A percentile compares a stretch with the other conserved stretches of the same genome.
Evolutionary conservation across 371 early-diverging fungal genomes (phyloP).

Genomic region (Choanephora cucurbitarum): DNA sequence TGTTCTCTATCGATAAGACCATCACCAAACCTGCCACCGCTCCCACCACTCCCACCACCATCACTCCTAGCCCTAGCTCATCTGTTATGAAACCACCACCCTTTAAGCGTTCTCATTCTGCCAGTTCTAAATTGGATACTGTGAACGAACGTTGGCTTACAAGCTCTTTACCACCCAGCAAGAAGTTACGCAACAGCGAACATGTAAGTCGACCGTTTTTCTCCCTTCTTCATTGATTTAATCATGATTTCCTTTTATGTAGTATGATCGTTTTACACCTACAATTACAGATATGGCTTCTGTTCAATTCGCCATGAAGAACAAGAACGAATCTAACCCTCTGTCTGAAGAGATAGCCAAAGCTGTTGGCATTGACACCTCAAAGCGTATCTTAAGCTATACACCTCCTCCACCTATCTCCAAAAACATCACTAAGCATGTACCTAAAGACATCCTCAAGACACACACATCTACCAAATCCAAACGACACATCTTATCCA

Average conservation of each 20-base stretch:
- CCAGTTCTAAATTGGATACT: slow-evolving; percentile 28
- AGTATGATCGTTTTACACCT: slow-evolving; percentile 82
- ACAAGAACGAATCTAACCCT: slow-evolving; percentile 34
- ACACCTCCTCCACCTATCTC: background rate
- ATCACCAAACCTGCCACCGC: no score
- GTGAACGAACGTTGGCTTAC: slow-evolving; percentile 37
- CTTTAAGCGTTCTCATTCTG: slow-evolving; percentile 35
- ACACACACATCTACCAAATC: slow-evolving; percentile 27
- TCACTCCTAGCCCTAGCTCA: background rate
- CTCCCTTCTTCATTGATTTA: background rate
- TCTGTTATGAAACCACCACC: background rate
- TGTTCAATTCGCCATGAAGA: slow-evolving; percentile 63
- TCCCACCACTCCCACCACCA: no score
- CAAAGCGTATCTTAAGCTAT: slow-evolving; percentile 43
- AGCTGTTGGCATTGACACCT: slow-evolving; percentile 72
- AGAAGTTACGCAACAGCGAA: slow-evolving; percentile 4
- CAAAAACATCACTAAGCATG: slow-evolving; percentile 4
- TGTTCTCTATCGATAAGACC: background rate
- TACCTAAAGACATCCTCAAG: slow-evolving; percentile 32
- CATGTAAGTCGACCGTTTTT: slow-evolving; percentile 1
- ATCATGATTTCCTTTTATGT: slow-evolving; percentile 4
- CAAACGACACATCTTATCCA: slow-evolving; percentile 69
- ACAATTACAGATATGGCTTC: slow-evolving; percentile 63
- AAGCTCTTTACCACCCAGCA: slow-evolving; percentile 14
- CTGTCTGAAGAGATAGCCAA: slow-evolving; percentile 79